Percentiles rank a stretch among this genome's conserved stretches.
Evolutionary conservation across 2,329 filamentous ascomycete species (phyloP).

Genomic region (Sclerotiophoma versabilis): DNA sequence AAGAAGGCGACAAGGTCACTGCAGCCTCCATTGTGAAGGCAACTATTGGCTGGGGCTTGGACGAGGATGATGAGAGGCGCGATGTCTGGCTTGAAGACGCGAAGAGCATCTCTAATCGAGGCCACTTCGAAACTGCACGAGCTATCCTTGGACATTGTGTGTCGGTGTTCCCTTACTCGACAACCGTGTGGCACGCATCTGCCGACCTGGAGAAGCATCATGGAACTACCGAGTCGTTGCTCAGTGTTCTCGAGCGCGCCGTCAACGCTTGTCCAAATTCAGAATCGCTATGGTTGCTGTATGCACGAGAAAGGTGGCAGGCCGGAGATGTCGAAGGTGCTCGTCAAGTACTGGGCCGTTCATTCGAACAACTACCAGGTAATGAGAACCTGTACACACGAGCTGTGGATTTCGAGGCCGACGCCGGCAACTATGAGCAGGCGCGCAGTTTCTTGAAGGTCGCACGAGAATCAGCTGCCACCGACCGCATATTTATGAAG

Average conservation of each 20-base stretch:
- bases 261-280: slow-evolving; percentile 92
- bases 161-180: slow-evolving; percentile 86
- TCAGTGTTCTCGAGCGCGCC: slow-evolving; percentile 87
- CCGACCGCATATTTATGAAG: slow-evolving; percentile 97
- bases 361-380: slow-evolving; percentile 93
- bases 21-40: slow-evolving; percentile 90
- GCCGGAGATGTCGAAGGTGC: slow-evolving; percentile 87
- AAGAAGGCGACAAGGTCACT: slow-evolving; percentile 85
- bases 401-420: slow-evolving; percentile 94
- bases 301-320: slow-evolving; percentile 94
- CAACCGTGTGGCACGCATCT: slow-evolving; percentile 87
- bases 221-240: slow-evolving; percentile 81
- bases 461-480: slow-evolving; percentile 87
- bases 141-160: slow-evolving; percentile 93
- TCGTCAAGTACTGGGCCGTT: slow-evolving; percentile 81
- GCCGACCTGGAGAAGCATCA: slow-evolving; percentile 91
- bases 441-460: slow-evolving; percentile 82
- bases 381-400: slow-evolving; percentile 98
- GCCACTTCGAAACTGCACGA: slow-evolving; percentile 86
- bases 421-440: slow-evolving; percentile 81
- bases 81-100: slow-evolving; percentile 97
- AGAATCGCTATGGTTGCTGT: slow-evolving; percentile 93
- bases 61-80: slow-evolving; percentile 95
- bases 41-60: slow-evolving; percentile 89
- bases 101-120: slow-evolving; percentile 78